Conservation (phyloP, 495 filamentous ascomycete genomes). For the Daldinia grandis region DNA sequence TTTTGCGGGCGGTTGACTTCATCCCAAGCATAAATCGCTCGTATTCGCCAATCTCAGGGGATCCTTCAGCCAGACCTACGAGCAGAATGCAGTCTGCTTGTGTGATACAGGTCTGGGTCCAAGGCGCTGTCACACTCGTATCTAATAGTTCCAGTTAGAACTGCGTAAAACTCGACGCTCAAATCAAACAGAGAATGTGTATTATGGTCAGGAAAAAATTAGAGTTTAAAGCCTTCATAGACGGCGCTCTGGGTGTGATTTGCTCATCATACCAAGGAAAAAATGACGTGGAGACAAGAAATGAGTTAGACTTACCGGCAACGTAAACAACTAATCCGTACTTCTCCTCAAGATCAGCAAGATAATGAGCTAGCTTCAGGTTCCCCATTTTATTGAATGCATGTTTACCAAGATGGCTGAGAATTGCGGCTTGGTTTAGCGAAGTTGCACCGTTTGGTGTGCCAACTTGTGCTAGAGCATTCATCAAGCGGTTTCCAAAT, state of each 20-base stretch:
- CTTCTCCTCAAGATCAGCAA: constrained; percentile 96
- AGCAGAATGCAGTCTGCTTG: constrained; percentile 96
- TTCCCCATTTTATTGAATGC: constrained; percentile 98
- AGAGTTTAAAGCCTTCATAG: constrained; percentile 55
- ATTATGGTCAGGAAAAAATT: constrained; percentile 57
- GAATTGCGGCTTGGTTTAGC: constrained; percentile 89
- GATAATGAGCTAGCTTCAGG: constrained; percentile 92
- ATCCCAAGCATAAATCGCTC: constrained; percentile 94
- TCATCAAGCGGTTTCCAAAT: constrained; percentile 88
- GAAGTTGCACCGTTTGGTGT: constrained; percentile 89
- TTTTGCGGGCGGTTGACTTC: constrained; percentile 95
- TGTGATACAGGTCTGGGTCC: constrained; percentile 97
- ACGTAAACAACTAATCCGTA: constrained; percentile 96
- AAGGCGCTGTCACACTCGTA: constrained; percentile 93
- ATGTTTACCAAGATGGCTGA: constrained; percentile 93
- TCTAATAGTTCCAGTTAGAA: constrained; percentile 56
- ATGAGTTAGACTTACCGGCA: constrained; percentile 65
- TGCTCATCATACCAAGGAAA: constrained; percentile 53
- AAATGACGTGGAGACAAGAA: constrained; percentile 6
- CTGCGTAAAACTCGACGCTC: background rate
- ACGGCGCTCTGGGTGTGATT: constrained; percentile 51
- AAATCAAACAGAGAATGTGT: background rate
- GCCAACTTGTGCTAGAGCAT: constrained; percentile 87
- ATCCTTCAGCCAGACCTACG: constrained; percentile 90
- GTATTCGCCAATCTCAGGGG: constrained; percentile 91